Base-by-base conservation (phyloP, 1,139 yeast genomes). In the Candida pseudoviswanathii region DNA sequence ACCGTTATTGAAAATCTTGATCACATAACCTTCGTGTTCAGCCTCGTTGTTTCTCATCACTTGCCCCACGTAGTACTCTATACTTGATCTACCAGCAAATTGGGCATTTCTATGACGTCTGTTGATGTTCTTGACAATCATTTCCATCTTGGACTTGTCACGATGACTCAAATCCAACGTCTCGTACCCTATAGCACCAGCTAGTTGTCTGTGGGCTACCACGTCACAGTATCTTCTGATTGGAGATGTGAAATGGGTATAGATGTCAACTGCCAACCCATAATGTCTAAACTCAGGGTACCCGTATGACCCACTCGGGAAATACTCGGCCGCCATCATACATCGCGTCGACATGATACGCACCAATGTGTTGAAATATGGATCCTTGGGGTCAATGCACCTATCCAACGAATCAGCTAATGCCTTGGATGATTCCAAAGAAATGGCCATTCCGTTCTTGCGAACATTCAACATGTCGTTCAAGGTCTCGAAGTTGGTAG, bases 251-350 rank as follows among this genome's bases (percentile, higher is more conserved):
- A 92, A 95, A 78, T 95, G 99, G 0, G 99, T 95, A 68, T 95
- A 95, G 43, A 95, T 95, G 60, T 91, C 97, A 48, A 94, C 92
- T 0, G 99, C 99, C 53, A 95, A 78, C 65, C 99, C 99, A 68
- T 95, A 95, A 76, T 95, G 99, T 54, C 86, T 84, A 72, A 90
- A 95, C 57, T 95, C 99, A n/a, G 96, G 85, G 62, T 89, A 89
- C 5, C 96, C 89, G 61, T 79, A 89, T 11, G 88, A 83, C n/a
- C 99, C 99, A 0, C 97, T 82, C 5, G 96, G 85, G 75, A 95
- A 95, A 66, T 95, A 95, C 63, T 94, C 98, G 1, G 99, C 99
- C 2, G 99, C 97, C 88, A 91, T 89, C 99, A 95, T 95, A 71
- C 99, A 94, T 63, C 99, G 81, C 0, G 99, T 95, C 5, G 98